Evolutionary conservation across 1,284 basidiomycete species (phyloP).

Genomic region (Moesziomyces parantarcticus): DNA sequence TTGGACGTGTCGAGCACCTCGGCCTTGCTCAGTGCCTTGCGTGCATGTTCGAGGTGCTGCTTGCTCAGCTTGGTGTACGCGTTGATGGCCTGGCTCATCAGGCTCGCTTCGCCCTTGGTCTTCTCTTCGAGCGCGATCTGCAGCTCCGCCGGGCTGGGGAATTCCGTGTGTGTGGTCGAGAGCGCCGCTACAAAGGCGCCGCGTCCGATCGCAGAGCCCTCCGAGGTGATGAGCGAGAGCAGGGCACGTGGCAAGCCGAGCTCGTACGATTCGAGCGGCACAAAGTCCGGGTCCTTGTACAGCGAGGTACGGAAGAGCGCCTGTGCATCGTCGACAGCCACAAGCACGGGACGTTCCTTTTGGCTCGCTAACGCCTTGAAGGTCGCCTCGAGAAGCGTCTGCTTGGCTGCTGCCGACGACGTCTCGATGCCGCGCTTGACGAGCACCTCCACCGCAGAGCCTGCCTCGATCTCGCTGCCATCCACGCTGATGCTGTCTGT

Average conservation of each 20-base stretch:
- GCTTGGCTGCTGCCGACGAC: constrained; percentile 54
- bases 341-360: constrained; percentile 77
- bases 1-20: constrained; percentile 35
- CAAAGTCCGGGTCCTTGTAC: constrained; percentile 84
- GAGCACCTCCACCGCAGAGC: constrained; percentile 44
- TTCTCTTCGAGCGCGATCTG: constrained; percentile 42
- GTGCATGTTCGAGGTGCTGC: constrained; percentile 48
- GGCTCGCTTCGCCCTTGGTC: constrained; percentile 1
- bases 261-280: constrained; percentile 79
- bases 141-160: constrained; percentile 41
- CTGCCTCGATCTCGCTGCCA: constrained; percentile 20
- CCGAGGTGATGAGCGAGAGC: constrained; percentile 42
- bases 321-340: constrained; percentile 89
- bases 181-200: constrained; percentile 51
- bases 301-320: constrained; percentile 78
- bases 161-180: constrained; percentile 54
- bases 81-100: constrained; percentile 45
- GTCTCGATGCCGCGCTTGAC: constrained; percentile 32
- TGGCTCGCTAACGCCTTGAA: constrained; percentile 78
- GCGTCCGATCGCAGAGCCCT: constrained; percentile 7
- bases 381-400: constrained; percentile 76
- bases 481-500: constrained; percentile 32
- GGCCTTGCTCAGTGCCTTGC: constrained; percentile 12
- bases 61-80: constrained; percentile 52
- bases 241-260: constrained; percentile 78